Conservation (phyloP, 1,284 basidiomycete species). For the Cryptococcus wingfieldii region DNA sequence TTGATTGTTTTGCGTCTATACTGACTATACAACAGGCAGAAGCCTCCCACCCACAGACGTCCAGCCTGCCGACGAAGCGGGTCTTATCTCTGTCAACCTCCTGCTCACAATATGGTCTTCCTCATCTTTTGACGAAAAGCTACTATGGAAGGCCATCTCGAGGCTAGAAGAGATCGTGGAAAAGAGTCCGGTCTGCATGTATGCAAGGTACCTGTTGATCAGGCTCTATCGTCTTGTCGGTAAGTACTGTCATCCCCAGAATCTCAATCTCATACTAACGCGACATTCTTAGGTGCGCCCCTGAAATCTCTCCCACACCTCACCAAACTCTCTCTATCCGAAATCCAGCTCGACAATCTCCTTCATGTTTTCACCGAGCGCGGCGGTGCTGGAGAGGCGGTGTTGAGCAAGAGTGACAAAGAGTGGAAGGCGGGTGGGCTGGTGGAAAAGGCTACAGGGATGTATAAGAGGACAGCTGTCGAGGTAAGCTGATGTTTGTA, state of each 20-base stretch:
- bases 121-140: constrained; percentile 8
- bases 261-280: neutral
- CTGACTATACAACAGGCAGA: constrained; percentile 12
- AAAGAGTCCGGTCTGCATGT: constrained; percentile 20
- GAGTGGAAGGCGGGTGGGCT: neutral
- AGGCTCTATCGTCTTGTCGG: constrained; percentile 33
- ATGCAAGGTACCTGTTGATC: constrained; percentile 30
- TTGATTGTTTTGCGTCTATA: neutral
- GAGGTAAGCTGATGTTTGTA: neutral
- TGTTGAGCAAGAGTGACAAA: constrained; percentile 11
- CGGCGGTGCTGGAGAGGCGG: constrained; percentile 21
- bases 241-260: constrained; percentile 2
- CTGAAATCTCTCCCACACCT: constrained; percentile 16
- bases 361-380: constrained; percentile 31
- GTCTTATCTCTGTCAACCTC: constrained; percentile 27
- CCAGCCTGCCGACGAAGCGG: constrained; percentile 34
- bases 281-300: constrained; percentile 19
- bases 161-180: constrained; percentile 24
- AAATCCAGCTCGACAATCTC: constrained; percentile 41
- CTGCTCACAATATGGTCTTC: constrained; percentile 21
- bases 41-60: constrained; percentile 38
- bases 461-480: neutral
- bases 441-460: neutral
- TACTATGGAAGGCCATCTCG: constrained; percentile 21
- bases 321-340: constrained; percentile 19